Base-by-base conservation (phyloP, 768 basidiomycete genomes). In the Sarcodon aspratus region DNA sequence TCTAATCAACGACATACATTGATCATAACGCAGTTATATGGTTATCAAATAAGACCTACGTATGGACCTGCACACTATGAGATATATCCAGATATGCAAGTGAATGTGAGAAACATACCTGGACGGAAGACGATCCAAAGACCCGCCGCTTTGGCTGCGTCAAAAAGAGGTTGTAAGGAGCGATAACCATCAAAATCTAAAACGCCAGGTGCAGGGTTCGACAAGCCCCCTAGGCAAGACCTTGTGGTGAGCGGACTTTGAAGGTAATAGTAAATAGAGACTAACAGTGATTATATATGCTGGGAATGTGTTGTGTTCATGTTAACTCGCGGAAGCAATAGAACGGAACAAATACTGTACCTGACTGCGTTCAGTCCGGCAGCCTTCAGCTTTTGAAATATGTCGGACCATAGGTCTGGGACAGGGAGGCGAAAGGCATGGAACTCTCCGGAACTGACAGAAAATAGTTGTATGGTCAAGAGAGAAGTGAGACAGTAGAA, bases 391-490 rank as follows among this genome's bases (percentile, higher is more conserved):
- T 86, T 91, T 54, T 91, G 80, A 37, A 91, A 74, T 45, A 91
- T 79, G 57, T 90, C 89, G 10, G 78, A 71, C 87, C 89, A 92
- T 48, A 91, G 63, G 3, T 77, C 77, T 12, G 83, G 85, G 0
- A 89, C 82, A 9, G 86, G 89, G 7, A 91, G 65, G 18, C 86
- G 77, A 67, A 85, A 91, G 0, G 85, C 78, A 57, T 90, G 89
- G 61, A 89, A 87, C 61, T 90, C 89, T 50, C 89, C 89, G 0
- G 85, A 86, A 56, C 87, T 89, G 50, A 7, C 36, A 46, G 36
- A 49, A 49, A 34, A 18, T 4, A 50, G 35, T 13, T 36, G 15
- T 18, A 3, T 27, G 32, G 17, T 31, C 10, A 3, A 36, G 3
- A 27, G 37, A 27, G 11, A 3, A 10, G 36, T 32, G 46, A 21